Evolutionary conservation across 2,329 filamentous ascomycete species (phyloP), one percentile per base, ranked within the genome.

Genomic region (Salinomyces thailandicus): DNA sequence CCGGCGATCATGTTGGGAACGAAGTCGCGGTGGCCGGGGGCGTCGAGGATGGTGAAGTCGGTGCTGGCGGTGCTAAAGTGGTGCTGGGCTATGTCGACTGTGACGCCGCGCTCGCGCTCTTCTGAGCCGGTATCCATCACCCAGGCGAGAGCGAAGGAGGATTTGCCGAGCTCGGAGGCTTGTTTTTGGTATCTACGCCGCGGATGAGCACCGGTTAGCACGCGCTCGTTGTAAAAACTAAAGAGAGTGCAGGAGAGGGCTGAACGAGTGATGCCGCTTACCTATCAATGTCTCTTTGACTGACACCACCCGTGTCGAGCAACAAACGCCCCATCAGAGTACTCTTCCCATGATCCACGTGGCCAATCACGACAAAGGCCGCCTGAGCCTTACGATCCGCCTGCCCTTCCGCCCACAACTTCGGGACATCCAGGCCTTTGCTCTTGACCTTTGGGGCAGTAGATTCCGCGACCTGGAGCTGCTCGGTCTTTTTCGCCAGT

Each of bases 291-390:
- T 87, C 89, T 41, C 87, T 72, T 55, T 93, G 77, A 48, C 94
- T 84, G 5, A 98, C 78, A 17, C 87, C 82, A 41, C 87, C 82
- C 27, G 94, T 72, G 50, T 98, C 91, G 28, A 89, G 78, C 4
- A 98, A 67, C 18, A 98, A 62, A n/a, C 91, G 78, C 0, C 89
- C 91, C 89, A 98, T 96, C 24, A 98, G 71, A 5, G 91, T 98
- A 58, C 86, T 95, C 62, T 98, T 98, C 35, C 91, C 91, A 35
- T 93, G 89, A 59, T 98, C 91, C 37, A 98, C 91, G 58, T 98
- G 91, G 11, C 91, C 86, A 85, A 56, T 38, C 3, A 43, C 46
- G 39, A 57, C 45, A 53, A 53, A 54, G 2, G 54, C 52, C n/a
- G 51, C 53, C 4, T 48, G 49, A 1, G 43, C 32, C 34, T 48